Evolutionary conservation across 2,329 filamentous ascomycete species (phyloP), one percentile per base, ranked within the genome.

Genomic region (Trichoderma koningii): DNA sequence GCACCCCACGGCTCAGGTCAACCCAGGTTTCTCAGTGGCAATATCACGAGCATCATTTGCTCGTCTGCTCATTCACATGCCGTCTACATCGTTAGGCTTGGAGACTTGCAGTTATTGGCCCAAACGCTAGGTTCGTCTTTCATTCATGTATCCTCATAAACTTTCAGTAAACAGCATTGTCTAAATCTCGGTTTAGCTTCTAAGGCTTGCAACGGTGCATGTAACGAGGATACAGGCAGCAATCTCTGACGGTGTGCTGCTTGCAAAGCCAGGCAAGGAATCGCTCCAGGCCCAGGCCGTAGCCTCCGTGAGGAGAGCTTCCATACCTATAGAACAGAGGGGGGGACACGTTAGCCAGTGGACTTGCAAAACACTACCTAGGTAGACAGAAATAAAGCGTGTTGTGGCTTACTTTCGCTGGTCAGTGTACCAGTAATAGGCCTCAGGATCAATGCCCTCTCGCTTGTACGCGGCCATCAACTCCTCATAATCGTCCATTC

Each of bases 391-490:
- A 63, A 3, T 44, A 21, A 7, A 26, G 19, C 6, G 17, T 19
- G 42, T 19, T 14, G n/a, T 15, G 21, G 65, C 70, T 66, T 62
- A 71, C 91, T 95, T 96, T 76, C 93, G 85, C 85, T 97, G 93
- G 80, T 97, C 95, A 38, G 93, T 96, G 82, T 98, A 99, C 95
- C 95, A 99, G 84, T 96, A 98, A 81, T 98, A 98, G 52, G 89
- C 88, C 71, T 85, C 86, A 21, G 93, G 87, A 72, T 91, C 87
- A 76, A 98, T 96, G 47, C 89, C 89, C 79, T 97, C 90, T 68
- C 89, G 87, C 78, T 92, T 87, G 77, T 96, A 99, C 1, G 92
- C 95, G 26, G 84, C 88, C 83, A 97, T 88, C 70, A 97, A 81
- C 82, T 97, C 93, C 15, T 96, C 91, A 75, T 91, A 92, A 75